phyloP scores from a whole-genome alignment of 805 yeast species.

The Metschnikowia koreensis region DNA sequence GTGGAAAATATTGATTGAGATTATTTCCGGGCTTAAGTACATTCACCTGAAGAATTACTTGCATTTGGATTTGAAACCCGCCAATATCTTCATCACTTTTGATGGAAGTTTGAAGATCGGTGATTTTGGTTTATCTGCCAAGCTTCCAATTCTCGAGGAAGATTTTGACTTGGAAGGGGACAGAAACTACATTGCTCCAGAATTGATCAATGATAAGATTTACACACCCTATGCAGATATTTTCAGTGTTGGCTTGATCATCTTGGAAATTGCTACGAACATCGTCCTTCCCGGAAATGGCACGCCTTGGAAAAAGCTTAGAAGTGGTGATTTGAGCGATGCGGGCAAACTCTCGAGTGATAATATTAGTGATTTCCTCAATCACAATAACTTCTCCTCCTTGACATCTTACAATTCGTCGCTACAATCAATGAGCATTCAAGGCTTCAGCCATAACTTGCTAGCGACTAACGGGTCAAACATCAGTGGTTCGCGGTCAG shows the following conservation, averaged over 20 bases:
- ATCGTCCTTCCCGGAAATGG: constrained; percentile 95
- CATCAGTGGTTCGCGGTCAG: constrained; percentile 11
- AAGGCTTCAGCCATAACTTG: constrained; percentile 11
- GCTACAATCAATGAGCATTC: constrained; percentile 17
- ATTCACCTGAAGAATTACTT: constrained; percentile 73
- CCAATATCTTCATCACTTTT: constrained; percentile 89
- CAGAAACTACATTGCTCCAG: constrained; percentile 97
- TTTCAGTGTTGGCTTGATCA: constrained; percentile 88
- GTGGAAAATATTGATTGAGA: constrained; percentile 91
- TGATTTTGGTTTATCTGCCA: constrained; percentile 93
- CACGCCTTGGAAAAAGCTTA: constrained; percentile 89
- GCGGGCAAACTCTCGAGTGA: constrained; percentile 77
- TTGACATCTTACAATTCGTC: constrained; percentile 32
- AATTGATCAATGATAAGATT: constrained; percentile 74
- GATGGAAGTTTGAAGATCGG: constrained; percentile 94
- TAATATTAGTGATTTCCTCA: constrained; percentile 42
- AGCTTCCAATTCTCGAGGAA: constrained; percentile 61
- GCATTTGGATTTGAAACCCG: constrained; percentile 93
- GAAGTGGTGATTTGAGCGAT: constrained; percentile 93
- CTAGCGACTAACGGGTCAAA: constrained; percentile 1
- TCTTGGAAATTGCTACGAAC: constrained; percentile 95
- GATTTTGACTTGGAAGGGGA: constrained; percentile 94
- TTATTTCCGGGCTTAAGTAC: constrained; percentile 73
- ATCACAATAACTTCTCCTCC: constrained; percentile 36
- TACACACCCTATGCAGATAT: constrained; percentile 93